Conservation (phyloP, 495 filamentous ascomycete species). For the Talaromyces trachyspermus region DNA sequence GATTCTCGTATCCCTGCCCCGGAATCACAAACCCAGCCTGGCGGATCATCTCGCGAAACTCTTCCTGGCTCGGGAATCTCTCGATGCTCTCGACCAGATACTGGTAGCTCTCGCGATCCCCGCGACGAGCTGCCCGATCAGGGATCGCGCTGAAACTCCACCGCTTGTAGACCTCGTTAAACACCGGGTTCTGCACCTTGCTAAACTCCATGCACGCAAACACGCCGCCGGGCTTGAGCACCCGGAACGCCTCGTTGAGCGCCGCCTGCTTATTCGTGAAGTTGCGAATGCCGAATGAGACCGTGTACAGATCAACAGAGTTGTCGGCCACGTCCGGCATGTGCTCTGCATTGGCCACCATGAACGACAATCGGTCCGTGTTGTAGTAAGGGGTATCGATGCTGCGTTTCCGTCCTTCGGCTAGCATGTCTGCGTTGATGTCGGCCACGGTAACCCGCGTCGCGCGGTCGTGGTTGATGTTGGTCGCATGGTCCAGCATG, state of each 20-base stretch:
- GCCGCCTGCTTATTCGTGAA: slow-evolving; percentile 83
- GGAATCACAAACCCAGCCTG: slow-evolving; percentile 83
- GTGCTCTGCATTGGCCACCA: slow-evolving; percentile 85
- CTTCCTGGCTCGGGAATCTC: slow-evolving; percentile 75
- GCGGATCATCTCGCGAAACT: slow-evolving; percentile 80
- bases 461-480: slow-evolving; percentile 68
- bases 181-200: slow-evolving; percentile 62
- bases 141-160: slow-evolving; percentile 96
- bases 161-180: slow-evolving; percentile 85
- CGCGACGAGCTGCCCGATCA: slow-evolving; percentile 93
- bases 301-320: slow-evolving; percentile 86
- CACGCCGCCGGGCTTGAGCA: slow-evolving; percentile 88
- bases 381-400: slow-evolving; percentile 50
- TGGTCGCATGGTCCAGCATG: slow-evolving; percentile 81
- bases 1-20: slow-evolving; percentile 74
- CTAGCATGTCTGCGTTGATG: slow-evolving; percentile 92
- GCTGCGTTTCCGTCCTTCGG: slow-evolving; percentile 75
- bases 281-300: slow-evolving; percentile 96
- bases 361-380: slow-evolving; percentile 58
- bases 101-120: slow-evolving; percentile 96
- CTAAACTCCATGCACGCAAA: slow-evolving; percentile 97
- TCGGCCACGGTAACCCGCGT: slow-evolving; percentile 85
- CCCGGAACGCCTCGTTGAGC: slow-evolving; percentile 71
- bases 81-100: slow-evolving; percentile 98
- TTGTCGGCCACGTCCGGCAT: slow-evolving; percentile 55